These are phyloP conservation scores for Teratosphaeria destructans DNA, from an alignment of 2,329 filamentous ascomycete genomes.

Conservation along the genomic window DNA sequence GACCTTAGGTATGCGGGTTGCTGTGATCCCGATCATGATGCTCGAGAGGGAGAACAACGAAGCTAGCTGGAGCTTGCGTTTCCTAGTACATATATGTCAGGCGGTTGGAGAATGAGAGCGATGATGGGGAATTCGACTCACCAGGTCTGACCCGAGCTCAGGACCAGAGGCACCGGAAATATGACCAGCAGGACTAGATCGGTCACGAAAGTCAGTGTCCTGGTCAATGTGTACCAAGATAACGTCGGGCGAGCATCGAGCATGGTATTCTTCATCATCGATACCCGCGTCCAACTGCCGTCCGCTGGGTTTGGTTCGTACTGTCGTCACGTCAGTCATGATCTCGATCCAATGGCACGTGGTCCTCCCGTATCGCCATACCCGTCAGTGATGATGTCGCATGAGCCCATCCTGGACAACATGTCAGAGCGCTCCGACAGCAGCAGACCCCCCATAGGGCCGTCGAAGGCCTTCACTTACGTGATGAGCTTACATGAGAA, in stretches of 20 bases:
- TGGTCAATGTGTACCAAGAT: no score
- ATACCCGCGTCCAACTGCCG: not conserved
- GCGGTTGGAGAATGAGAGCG: not conserved
- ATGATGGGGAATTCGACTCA: not conserved
- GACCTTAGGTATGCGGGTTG: conserved; percentile 71
- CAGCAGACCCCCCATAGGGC: not conserved
- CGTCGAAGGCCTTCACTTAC: not conserved
- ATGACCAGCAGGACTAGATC: conserved; percentile 58
- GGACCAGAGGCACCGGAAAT: conserved; percentile 82
- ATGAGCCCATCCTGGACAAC: conserved; percentile 55
- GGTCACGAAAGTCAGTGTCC: not conserved
- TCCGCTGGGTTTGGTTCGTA: not conserved
- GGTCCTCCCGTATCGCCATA: not conserved
- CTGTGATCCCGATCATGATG: conserved; percentile 65
- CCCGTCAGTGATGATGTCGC: conserved; percentile 75
- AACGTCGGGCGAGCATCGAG: no score
- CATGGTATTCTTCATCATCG: no score
- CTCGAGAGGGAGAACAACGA: conserved; percentile 77
- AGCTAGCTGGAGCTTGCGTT: conserved; percentile 69
- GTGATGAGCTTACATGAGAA: not conserved
- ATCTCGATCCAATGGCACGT: not conserved
- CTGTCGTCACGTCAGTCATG: not conserved
- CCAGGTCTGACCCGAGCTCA: conserved; percentile 63
- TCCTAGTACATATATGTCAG: conserved; percentile 21
- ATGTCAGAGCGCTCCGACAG: not conserved